Conservation (phyloP, 768 basidiomycete genomes). For the Zangia roseola region DNA sequence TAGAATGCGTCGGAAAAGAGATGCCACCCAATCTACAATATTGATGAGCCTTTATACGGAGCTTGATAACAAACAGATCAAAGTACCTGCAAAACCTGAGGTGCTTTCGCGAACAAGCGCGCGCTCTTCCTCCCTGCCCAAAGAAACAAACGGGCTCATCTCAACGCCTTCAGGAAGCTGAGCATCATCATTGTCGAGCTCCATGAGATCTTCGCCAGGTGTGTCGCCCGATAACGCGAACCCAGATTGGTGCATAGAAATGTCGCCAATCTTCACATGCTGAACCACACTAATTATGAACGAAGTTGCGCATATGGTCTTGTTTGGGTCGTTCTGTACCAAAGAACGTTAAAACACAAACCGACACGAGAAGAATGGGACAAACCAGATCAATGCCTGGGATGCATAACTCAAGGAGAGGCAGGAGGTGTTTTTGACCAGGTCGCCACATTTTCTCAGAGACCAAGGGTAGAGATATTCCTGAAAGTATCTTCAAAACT, state of each 20-base stretch:
- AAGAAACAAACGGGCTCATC: conserved; percentile 31
- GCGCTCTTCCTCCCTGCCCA: conserved; percentile 68
- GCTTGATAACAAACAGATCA: conserved; percentile 6
- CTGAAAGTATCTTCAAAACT: conserved; percentile 80
- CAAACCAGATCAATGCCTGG: conserved; percentile 89
- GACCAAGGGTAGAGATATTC: conserved; percentile 71
- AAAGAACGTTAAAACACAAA: conserved; percentile 1
- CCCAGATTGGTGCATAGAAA: conserved; percentile 61
- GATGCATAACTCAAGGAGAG: conserved; percentile 82
- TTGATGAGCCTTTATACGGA: conserved; percentile 1
- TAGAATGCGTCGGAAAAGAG: conserved; percentile 74
- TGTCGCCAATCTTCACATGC: conserved; percentile 74
- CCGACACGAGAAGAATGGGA: not conserved
- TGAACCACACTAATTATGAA: conserved; percentile 75
- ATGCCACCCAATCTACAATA: conserved; percentile 73
- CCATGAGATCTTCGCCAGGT: conserved; percentile 54
- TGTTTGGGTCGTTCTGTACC: conserved; percentile 71
- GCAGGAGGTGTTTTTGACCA: conserved; percentile 86
- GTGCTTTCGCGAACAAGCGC: conserved; percentile 75
- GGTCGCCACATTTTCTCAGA: conserved; percentile 77
- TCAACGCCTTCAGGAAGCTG: conserved; percentile 52
- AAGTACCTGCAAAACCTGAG: conserved; percentile 70
- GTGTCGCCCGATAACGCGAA: conserved; percentile 53
- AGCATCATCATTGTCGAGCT: conserved; percentile 44
- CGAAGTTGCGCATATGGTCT: conserved; percentile 77